phyloP scores from a whole-genome alignment of 225 moss, liverwort and hornwort genomes.

The Bryoerythrophyllum caledonicum region DNA sequence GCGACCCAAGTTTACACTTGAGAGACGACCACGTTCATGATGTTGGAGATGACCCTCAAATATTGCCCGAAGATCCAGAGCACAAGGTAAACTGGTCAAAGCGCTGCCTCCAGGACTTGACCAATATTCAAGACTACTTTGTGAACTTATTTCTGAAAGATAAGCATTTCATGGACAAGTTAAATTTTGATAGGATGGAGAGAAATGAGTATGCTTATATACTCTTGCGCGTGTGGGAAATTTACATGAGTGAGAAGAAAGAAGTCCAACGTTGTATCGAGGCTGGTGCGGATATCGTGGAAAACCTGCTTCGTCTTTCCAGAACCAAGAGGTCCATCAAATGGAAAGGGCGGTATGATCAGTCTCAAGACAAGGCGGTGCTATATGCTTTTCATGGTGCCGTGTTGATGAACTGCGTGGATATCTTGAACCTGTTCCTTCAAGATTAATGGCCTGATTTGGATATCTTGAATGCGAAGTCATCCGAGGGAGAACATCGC shows the following conservation, averaged over 20 bases:
- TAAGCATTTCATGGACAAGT: neutral
- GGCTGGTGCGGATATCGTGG: too few species aligned
- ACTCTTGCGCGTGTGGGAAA: neutral
- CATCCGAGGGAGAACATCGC: neutral
- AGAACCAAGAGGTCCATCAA: too few species aligned
- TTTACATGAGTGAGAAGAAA: neutral
- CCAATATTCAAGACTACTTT: neutral
- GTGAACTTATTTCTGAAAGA: neutral
- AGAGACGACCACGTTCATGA: too few species aligned
- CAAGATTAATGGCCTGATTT: neutral
- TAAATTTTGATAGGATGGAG: conserved; percentile 9
- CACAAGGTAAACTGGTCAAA: neutral
- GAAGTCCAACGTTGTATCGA: too few species aligned
- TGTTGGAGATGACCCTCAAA: too few species aligned
- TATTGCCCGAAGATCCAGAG: neutral
- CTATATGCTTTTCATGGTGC: neutral
- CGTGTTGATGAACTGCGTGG: neutral
- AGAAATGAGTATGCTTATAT: neutral
- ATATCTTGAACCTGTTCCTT: neutral
- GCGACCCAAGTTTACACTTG: too few species aligned
- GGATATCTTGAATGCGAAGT: neutral
- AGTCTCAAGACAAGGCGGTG: too few species aligned
- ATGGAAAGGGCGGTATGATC: too few species aligned
- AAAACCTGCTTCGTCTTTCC: too few species aligned
- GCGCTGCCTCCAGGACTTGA: neutral